A percentile compares a stretch with the other conserved stretches of the same genome.
Evolutionary conservation across 805 yeast species (phyloP).

Genomic region (Hanseniaspora meyeri): DNA sequence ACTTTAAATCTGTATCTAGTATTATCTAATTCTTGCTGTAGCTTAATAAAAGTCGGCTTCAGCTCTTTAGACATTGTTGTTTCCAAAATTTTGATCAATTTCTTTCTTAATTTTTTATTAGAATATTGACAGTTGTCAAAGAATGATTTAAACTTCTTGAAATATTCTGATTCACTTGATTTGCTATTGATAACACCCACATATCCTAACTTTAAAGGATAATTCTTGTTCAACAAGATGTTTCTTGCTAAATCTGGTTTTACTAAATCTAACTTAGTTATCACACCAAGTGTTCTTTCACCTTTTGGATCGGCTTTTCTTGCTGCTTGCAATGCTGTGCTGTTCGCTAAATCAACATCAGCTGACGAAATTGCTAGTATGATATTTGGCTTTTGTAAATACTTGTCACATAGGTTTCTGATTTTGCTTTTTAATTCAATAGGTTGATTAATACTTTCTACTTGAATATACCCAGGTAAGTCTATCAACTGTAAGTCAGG

Average conservation of each 20-base stretch:
- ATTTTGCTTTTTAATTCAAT: conserved; percentile 66
- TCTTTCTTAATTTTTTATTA: conserved; percentile 60
- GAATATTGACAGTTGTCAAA: conserved; percentile 61
- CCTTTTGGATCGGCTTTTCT: conserved; percentile 85
- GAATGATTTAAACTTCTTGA: conserved; percentile 48
- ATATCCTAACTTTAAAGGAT: conserved; percentile 91
- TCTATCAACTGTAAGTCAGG: conserved; percentile 92
- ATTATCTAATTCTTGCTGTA: conserved; percentile 86
- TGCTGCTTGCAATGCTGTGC: conserved; percentile 86
- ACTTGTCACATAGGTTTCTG: conserved; percentile 66
- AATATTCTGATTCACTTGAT: conserved; percentile 40
- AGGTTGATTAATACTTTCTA: conserved; percentile 96
- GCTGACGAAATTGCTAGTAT: conserved; percentile 95
- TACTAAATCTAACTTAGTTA: conserved; percentile 86
- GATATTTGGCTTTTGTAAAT: conserved; percentile 82
- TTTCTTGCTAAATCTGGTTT: conserved; percentile 59
- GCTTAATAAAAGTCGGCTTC: conserved; percentile 73
- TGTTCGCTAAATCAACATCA: conserved; percentile 93
- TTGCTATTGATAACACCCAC: conserved; percentile 90
- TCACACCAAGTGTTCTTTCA: conserved; percentile 89
- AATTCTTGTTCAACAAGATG: conserved; percentile 61
- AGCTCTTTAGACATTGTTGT: conserved; percentile 80
- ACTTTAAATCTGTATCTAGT: conserved; percentile 87
- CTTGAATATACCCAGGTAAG: conserved; percentile 93
- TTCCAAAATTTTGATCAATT: conserved; percentile 77